Evolutionary conservation across 768 basidiomycete species (phyloP), one percentile per base, ranked within the genome.

Genomic region (Pleurotus salmoneostramineus): DNA sequence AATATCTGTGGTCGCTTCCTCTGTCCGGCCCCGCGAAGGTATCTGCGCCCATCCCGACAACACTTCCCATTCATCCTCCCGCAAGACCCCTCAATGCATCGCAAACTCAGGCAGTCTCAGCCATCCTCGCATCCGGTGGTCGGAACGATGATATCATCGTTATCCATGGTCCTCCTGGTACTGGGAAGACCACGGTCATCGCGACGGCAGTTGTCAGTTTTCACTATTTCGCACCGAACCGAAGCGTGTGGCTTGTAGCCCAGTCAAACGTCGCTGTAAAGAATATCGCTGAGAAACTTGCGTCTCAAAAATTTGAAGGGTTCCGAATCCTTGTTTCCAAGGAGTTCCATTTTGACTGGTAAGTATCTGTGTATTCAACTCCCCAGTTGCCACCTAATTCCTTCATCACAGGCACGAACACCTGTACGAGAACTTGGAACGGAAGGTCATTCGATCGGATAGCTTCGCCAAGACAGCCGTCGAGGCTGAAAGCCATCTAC

Each of bases 251-350:
- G 83, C 76, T 91, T 6, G 71, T 85, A 54, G 85, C 89, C 3
- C 87, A 90, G 60, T 87, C 86, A 7, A 91, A 91, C 68, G 81
- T 91, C 55, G 89, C 88, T 34, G 88, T 91, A 36, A 90, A 88
- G 69, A 90, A 90, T 61, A 88, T 91, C 62, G 89, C 89, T 14
- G 88, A 88, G 64, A 90, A 88, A 63, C 67, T 91, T 10, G 76
- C 72, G 2, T 67, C 74, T 1, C 71, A 79, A 60, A 71, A 68
- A 4, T 76, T 85, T 49, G 42, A 65, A 1, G 60, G 80, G 5
- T 91, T 83, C 72, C 87, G 74, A 63, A 69, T 91, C 0, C 65
- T 91, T 1, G 86, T 91, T 14, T 84, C 88, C 2, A 70, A 71
- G 69, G 81, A 83, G 0, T 91, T 90, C 60, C 83, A 84, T 65